Conservation (phyloP, 371 early-diverging fungal species). For the Lichtheimia ornata region DNA sequence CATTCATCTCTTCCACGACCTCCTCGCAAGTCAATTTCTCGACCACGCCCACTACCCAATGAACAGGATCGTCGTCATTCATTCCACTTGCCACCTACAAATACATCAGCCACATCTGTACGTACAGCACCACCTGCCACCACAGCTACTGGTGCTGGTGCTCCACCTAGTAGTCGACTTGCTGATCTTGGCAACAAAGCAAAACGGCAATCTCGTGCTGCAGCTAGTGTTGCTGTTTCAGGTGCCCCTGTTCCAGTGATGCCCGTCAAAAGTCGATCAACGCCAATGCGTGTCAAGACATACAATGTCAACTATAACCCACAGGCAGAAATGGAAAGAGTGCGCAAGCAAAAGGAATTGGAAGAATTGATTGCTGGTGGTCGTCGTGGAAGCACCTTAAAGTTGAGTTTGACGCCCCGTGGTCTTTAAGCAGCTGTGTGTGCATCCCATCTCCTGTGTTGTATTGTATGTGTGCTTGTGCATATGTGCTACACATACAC, state of each 20-base stretch:
- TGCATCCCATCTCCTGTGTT: no score
- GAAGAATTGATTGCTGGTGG: conserved; percentile 46
- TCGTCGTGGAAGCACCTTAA: conserved; percentile 46
- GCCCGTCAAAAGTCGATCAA: conserved; percentile 15
- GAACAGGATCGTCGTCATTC: conserved; percentile 8
- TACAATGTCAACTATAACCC: conserved; percentile 18
- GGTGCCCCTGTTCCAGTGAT: neutral
- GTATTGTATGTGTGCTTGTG: no score
- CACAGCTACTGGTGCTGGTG: neutral
- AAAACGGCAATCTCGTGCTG: conserved; percentile 19
- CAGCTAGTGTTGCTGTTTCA: conserved; percentile 13
- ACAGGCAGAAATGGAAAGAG: conserved; percentile 28
- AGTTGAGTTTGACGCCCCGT: conserved; percentile 43
- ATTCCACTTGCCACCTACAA: conserved; percentile 7
- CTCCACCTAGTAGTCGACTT: neutral
- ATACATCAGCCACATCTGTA: conserved; percentile 5
- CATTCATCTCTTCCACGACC: neutral
- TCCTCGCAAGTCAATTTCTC: conserved; percentile 1
- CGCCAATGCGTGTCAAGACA: conserved; percentile 18
- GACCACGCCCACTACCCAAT: conserved; percentile 1
- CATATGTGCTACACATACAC: no score
- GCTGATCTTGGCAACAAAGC: neutral
- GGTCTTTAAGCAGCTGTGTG: no score
- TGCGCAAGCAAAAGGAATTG: conserved; percentile 34
- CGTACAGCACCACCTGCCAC: conserved; percentile 4